A percentile compares a stretch with the other conserved stretches of the same genome.
phyloP scores from a whole-genome alignment of 352 stramenopile genomes.

The Phytopythium aichiense region DNA sequence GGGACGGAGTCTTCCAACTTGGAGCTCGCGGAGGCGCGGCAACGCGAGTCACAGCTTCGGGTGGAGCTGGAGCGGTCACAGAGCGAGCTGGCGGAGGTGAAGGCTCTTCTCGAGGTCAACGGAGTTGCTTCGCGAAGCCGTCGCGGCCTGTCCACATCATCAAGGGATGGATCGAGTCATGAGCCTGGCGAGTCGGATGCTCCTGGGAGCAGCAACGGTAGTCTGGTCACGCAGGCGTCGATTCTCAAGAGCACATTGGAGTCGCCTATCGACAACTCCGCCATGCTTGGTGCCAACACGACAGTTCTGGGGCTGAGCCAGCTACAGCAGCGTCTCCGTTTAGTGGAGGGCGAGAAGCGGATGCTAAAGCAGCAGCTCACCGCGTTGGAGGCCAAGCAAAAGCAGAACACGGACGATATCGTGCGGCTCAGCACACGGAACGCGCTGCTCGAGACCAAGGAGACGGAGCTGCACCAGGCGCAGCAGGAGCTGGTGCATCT shows the following conservation, averaged over 20 bases:
- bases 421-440: constrained; percentile 72
- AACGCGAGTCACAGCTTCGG: constrained; percentile 43
- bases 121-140: constrained; percentile 17
- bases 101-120: constrained; percentile 14
- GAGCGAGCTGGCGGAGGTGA: constrained; percentile 48
- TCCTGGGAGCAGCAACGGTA: constrained; percentile 6
- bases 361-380: constrained; percentile 71
- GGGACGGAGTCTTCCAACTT: constrained; percentile 7
- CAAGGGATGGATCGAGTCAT: constrained; percentile 4
- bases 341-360: constrained; percentile 71
- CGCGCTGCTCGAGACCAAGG: constrained; percentile 60
- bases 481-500: constrained; percentile 50
- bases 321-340: constrained; percentile 63
- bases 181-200: not conserved
- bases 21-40: constrained; percentile 38
- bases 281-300: constrained; percentile 23
- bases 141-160: constrained; percentile 18
- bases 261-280: constrained; percentile 24
- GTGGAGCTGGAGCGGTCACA: constrained; percentile 61
- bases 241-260: constrained; percentile 61
- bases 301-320: constrained; percentile 74
- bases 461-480: constrained; percentile 38
- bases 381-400: constrained; percentile 58
- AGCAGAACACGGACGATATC: constrained; percentile 67
- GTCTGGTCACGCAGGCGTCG: constrained; percentile 38